These are phyloP conservation scores for Podila epigama DNA, from an alignment of 192 early-diverging fungal genomes.

Conservation along the genomic window DNA sequence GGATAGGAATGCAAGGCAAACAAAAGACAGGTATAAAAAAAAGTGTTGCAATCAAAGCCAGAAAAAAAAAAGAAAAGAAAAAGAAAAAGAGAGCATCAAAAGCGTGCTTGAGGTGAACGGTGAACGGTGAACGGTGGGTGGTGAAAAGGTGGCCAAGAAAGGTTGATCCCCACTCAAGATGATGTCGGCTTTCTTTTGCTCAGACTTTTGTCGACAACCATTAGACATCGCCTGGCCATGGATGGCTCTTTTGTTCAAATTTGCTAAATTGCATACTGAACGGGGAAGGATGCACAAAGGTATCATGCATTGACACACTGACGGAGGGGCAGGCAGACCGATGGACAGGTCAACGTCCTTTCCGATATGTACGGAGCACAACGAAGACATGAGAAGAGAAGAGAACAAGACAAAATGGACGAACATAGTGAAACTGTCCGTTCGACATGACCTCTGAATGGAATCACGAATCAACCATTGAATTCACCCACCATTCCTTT, in stretches of 20 bases:
- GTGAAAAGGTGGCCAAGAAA: too few species aligned
- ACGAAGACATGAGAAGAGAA: background rate
- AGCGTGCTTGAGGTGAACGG: too few species aligned
- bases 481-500: too few species aligned
- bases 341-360: too few species aligned
- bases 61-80: background rate
- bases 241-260: too few species aligned
- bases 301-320: too few species aligned
- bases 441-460: background rate
- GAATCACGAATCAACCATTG: background rate
- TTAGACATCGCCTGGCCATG: too few species aligned
- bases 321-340: too few species aligned
- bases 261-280: background rate
- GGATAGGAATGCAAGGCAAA: background rate
- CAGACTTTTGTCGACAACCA: too few species aligned
- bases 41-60: background rate
- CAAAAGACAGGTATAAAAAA: background rate
- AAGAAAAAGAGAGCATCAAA: background rate
- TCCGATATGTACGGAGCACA: constrained; percentile 42
- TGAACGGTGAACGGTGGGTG: too few species aligned
- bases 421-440: background rate
- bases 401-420: background rate
- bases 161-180: background rate
- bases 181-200: background rate
- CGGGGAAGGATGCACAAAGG: background rate